phyloP scores from a whole-genome alignment of 495 filamentous ascomycete species.

The Pyrenopolyporus hunteri region DNA sequence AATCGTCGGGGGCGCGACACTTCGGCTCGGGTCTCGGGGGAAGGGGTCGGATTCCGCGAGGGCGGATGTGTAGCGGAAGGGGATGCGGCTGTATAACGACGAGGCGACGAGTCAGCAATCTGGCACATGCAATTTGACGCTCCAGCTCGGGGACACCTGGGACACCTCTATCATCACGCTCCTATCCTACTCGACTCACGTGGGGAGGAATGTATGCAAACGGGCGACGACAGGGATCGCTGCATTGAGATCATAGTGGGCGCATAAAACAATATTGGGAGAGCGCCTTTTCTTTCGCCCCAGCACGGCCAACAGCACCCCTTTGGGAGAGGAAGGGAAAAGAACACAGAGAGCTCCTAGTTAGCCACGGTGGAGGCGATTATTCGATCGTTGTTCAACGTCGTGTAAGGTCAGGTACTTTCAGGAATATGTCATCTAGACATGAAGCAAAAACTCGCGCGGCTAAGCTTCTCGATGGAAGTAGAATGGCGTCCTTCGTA shows the following conservation, averaged over 20 bases:
- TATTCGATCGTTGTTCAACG: conserved; percentile 25
- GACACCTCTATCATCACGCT: conserved; percentile 16
- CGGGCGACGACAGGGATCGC: conserved; percentile 59
- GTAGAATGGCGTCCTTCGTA: conserved; percentile 7
- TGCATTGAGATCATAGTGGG: conserved; percentile 62
- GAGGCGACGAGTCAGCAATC: conserved; percentile 46
- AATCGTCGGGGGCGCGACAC: conserved; percentile 47
- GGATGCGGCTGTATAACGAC: conserved; percentile 39
- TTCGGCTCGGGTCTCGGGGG: conserved; percentile 53
- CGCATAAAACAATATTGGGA: conserved; percentile 42
- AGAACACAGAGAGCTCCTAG: conserved; percentile 31
- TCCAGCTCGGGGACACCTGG: not conserved
- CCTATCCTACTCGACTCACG: conserved; percentile 48
- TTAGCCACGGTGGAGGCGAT: conserved; percentile 35
- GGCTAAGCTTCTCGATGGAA: conserved; percentile 12
- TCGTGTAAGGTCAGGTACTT: conserved; percentile 16
- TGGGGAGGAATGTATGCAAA: conserved; percentile 57
- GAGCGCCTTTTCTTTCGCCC: conserved; percentile 31
- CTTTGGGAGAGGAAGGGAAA: too few relatives aligned
- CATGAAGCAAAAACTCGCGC: conserved; percentile 9
- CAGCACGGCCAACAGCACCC: conserved; percentile 38
- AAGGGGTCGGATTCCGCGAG: conserved; percentile 50
- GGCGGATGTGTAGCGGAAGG: conserved; percentile 46
- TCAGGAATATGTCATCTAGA: conserved; percentile 29
- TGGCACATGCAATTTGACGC: conserved; percentile 3